Evolutionary conservation across 208 protist species (phyloP).

Genomic region (Herpetomonas muscarum): DNA sequence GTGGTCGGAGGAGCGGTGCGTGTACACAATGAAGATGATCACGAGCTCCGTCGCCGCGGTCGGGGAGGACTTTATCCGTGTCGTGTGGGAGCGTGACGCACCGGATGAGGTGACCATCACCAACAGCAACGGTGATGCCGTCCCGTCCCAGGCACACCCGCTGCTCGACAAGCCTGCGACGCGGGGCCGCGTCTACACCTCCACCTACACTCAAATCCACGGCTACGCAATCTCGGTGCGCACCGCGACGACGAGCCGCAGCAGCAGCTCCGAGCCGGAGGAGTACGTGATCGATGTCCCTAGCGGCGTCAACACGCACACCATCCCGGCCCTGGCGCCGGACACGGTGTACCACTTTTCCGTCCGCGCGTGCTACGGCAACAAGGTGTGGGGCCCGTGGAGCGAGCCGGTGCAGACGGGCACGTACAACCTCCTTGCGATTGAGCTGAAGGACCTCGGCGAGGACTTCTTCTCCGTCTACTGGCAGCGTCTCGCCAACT

Average conservation of each 20-base stretch:
- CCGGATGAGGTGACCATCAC: slow-evolving; percentile 56
- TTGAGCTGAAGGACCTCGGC: slow-evolving; percentile 60
- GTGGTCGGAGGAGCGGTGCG: slow-evolving; percentile 76
- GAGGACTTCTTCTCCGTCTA: slow-evolving; percentile 76
- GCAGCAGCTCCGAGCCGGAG: slow-evolving; percentile 27
- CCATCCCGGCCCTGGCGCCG: slow-evolving; percentile 44
- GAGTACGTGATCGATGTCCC: slow-evolving; percentile 52
- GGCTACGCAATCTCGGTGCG: slow-evolving; percentile 47
- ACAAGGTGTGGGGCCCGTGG: slow-evolving; percentile 62
- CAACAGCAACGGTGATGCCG: background rate
- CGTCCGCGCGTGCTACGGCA: slow-evolving; percentile 74
- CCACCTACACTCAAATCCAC: slow-evolving; percentile 32
- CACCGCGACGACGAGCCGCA: slow-evolving; percentile 6
- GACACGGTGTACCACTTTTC: slow-evolving; percentile 68
- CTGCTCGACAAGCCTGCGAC: slow-evolving; percentile 52
- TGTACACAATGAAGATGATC: slow-evolving; percentile 88
- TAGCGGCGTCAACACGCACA: slow-evolving; percentile 42
- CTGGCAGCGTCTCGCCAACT: slow-evolving; percentile 75
- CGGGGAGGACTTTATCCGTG: slow-evolving; percentile 83
- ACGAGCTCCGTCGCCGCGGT: slow-evolving; percentile 46
- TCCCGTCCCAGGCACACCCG: background rate
- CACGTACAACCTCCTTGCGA: slow-evolving; percentile 68
- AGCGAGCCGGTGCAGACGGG: slow-evolving; percentile 49
- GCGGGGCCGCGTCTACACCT: slow-evolving; percentile 44
- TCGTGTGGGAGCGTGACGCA: slow-evolving; percentile 59